Evolutionary conservation across 495 filamentous ascomycete species (phyloP).

Genomic region (Lentithecium fluviatile): DNA sequence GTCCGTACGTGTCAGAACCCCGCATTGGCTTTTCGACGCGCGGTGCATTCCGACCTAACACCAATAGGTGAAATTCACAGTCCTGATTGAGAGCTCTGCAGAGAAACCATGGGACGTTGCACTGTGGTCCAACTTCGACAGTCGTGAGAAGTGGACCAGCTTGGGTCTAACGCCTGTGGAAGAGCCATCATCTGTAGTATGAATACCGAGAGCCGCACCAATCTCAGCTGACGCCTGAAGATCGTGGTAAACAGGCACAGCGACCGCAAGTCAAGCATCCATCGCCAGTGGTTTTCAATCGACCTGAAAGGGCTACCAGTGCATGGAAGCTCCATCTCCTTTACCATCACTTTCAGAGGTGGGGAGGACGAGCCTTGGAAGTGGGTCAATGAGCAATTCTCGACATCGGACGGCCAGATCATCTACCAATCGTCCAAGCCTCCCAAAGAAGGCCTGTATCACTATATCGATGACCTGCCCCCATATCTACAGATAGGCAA

Average conservation of each 20-base stretch:
- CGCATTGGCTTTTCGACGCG: background rate
- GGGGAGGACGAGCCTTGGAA: slow-evolving; percentile 59
- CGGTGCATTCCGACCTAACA: background rate
- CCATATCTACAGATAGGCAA: slow-evolving; percentile 56
- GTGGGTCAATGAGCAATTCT: slow-evolving; percentile 69
- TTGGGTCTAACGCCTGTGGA: slow-evolving; percentile 46
- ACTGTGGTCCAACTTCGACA: slow-evolving; percentile 69
- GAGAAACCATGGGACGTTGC: slow-evolving; percentile 67
- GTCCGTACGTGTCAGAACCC: slow-evolving; percentile 5
- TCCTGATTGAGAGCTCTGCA: slow-evolving; percentile 64
- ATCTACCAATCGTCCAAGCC: slow-evolving; percentile 46
- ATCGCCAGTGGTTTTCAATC: slow-evolving; percentile 44
- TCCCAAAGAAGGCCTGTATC: slow-evolving; percentile 48
- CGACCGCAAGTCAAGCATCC: slow-evolving; percentile 15
- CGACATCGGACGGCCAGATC: slow-evolving; percentile 61
- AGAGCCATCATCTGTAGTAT: slow-evolving; percentile 42
- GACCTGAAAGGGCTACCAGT: slow-evolving; percentile 36
- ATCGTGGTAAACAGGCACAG: slow-evolving; percentile 1
- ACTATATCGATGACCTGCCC: slow-evolving; percentile 62
- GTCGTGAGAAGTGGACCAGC: slow-evolving; percentile 51
- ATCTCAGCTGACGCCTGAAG: slow-evolving; percentile 11
- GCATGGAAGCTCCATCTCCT: slow-evolving; percentile 52
- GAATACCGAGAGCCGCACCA: background rate
- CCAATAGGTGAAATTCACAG: slow-evolving; percentile 58
- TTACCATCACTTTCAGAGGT: slow-evolving; percentile 74